These are phyloP conservation scores for Sordariomycetes sp. DNA, from an alignment of 2,329 filamentous ascomycete species.

Conservation along the genomic window DNA sequence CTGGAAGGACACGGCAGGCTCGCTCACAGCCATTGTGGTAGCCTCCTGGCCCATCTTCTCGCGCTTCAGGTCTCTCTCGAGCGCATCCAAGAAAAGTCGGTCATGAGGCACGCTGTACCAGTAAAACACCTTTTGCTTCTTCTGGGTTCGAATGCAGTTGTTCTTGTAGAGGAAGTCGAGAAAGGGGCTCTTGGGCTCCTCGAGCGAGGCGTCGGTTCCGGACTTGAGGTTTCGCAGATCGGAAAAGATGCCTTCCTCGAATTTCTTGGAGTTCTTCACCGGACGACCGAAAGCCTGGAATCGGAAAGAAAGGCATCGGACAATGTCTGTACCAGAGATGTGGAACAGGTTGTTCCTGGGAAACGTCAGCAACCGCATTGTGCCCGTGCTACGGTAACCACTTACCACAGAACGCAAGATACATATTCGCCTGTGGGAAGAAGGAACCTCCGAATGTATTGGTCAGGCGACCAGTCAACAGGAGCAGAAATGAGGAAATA, in stretches of 20 bases:
- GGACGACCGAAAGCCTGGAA: constrained; percentile 98
- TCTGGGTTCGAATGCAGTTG: constrained; percentile 99
- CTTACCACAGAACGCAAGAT: constrained; percentile 84
- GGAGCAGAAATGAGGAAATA: constrained; percentile 99
- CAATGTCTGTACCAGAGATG: constrained; percentile 97
- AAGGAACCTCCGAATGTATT: constrained; percentile 92
- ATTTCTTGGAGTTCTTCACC: constrained; percentile 99
- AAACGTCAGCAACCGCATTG: constrained; percentile 4
- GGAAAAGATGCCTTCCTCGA: constrained; percentile 98
- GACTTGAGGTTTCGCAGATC: constrained; percentile 97
- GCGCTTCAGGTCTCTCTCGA: constrained; percentile 94
- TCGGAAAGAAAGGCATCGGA: constrained; percentile 92
- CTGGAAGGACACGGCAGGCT: constrained; percentile 95
- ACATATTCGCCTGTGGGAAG: constrained; percentile 97
- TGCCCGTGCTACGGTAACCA: not conserved
- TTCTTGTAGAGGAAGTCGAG: constrained; percentile 99
- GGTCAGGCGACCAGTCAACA: constrained; percentile 93
- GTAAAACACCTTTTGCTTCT: constrained; percentile 99
- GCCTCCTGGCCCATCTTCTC: constrained; percentile 99
- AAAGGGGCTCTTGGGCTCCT: constrained; percentile 98
- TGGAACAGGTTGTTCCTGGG: constrained; percentile 85
- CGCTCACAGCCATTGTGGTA: constrained; percentile 91
- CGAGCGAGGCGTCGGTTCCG: constrained; percentile 92
- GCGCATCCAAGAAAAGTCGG: constrained; percentile 89
- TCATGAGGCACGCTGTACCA: constrained; percentile 99